Base-by-base conservation (phyloP, 176 grass and related monocot genomes). In the Oryza punctata region DNA sequence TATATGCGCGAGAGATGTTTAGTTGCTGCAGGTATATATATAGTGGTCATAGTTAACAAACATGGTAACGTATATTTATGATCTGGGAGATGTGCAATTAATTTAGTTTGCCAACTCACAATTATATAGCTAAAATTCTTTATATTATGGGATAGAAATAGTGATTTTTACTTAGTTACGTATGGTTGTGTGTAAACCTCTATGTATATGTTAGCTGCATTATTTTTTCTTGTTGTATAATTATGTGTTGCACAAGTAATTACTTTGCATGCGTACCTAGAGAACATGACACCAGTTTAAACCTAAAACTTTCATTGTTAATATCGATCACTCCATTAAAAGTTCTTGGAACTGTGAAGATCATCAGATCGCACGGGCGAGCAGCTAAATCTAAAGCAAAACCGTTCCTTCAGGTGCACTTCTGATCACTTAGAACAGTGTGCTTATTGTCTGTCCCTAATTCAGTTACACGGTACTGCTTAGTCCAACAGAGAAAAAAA, bases 381-480 rank as follows among this genome's bases (percentile, higher is more conserved):
- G 47, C 12, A 66, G n/a, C 57, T 61, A 38, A 38, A 81, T 81
- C 40, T 52, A 19, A 38, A 28, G 21, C 44, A 32, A 32, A 73
- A 78, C 68, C 40, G 45, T 69, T 41, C 12, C 70, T 87, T 76
- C 46, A 46, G 63, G 3, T 5, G 12, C 61, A 86, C 70, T 46
- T 75, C 14, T 76, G 7, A 61, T 54, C 40, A 78, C 80, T 66
- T 88, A 18, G 67, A 78, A 72, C 60, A 72, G 12, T 72, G 80
- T 43, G 86, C 57, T 82, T 25, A 67, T 28, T 46, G 81, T 88
- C 81, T 84, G 45, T 47, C 33, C 75, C 57, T 0, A 24, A 61
- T 73, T 84, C 65, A 49, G 54, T 23, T 37, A 18, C n/a, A n/a
- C n/a, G n/a, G n/a, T n/a, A n/a, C n/a, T n/a, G n/a, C n/a, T n/a